Evolutionary conservation across 2,329 filamentous ascomycete genomes (phyloP).

Genomic region (Dactylellina leptospora): DNA sequence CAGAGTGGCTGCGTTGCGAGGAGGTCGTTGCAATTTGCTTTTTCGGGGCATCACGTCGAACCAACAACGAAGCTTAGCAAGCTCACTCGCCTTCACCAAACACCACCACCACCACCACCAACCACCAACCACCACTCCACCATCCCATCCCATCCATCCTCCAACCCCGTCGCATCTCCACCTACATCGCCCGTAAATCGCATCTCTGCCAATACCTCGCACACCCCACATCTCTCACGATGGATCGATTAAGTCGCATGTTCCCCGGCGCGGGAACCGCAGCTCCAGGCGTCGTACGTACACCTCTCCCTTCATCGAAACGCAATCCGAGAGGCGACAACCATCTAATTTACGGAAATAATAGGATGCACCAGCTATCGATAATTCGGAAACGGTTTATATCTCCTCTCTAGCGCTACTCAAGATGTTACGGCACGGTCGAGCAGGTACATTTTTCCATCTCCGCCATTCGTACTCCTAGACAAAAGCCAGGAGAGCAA

Average conservation of each 20-base stretch:
- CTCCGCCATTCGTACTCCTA: neutral
- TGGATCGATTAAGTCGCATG: conserved; percentile 93
- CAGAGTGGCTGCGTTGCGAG: too few relatives aligned
- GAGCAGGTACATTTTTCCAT: conserved; percentile 68
- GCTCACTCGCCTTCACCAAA: conserved; percentile 16
- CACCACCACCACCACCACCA: neutral
- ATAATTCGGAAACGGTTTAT: conserved; percentile 99
- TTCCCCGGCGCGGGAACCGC: conserved; percentile 74
- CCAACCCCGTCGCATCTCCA: conserved; percentile 29
- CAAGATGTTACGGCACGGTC: conserved; percentile 98
- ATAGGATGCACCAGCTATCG: conserved; percentile 90
- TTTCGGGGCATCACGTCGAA: conserved; percentile 34
- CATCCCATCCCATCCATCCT: conserved; percentile 51
- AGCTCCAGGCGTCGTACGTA: conserved; percentile 70
- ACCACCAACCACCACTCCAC: conserved; percentile 50
- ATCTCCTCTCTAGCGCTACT: conserved; percentile 96
- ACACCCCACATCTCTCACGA: conserved; percentile 60
- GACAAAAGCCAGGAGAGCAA: neutral
- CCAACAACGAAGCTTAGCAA: conserved; percentile 24
- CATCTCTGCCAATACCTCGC: conserved; percentile 16
- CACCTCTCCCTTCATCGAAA: conserved; percentile 40
- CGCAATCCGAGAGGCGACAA: neutral
- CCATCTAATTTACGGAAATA: neutral
- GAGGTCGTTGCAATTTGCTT: too few relatives aligned
- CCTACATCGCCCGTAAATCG: conserved; percentile 4